A percentile compares a stretch with the other conserved stretches of the same genome.
phyloP scores from a whole-genome alignment of 148 eudicot genomes.

The Persicaria tinctoria region DNA sequence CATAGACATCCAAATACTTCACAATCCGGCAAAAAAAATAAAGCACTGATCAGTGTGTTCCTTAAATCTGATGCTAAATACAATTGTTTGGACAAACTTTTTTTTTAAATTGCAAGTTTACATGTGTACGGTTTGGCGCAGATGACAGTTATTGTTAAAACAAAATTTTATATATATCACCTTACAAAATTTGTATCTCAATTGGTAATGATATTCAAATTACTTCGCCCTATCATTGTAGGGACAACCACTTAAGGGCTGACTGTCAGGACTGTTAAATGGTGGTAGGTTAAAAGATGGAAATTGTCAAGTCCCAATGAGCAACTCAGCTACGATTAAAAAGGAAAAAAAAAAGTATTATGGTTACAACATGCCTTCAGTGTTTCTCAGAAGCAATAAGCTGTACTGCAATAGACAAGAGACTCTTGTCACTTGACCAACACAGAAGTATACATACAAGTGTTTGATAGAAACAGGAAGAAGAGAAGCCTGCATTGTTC shows the following conservation, averaged over 20 bases:
- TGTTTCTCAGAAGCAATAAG: not conserved
- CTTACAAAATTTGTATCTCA: not conserved
- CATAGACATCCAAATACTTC: not conserved
- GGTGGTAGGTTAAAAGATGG: not conserved
- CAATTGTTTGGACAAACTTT: not conserved
- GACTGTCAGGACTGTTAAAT: not conserved
- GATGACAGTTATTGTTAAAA: not conserved
- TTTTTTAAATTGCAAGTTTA: not conserved
- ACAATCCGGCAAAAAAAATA: not conserved
- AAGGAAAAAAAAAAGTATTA: too few relatives aligned
- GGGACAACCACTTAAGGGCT: not conserved
- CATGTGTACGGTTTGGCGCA: not conserved
- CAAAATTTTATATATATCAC: not conserved
- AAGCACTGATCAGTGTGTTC: not conserved
- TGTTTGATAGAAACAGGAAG: not conserved
- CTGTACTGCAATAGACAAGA: not conserved
- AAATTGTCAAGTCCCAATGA: not conserved
- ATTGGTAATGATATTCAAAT: not conserved
- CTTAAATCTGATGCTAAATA: not conserved
- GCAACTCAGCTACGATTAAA: too few relatives aligned
- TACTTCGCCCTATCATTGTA: not conserved
- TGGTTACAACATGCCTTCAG: not conserved
- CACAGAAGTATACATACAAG: not conserved
- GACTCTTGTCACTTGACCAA: not conserved
- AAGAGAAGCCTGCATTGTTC: not conserved